A percentile compares a stretch with the other conserved stretches of the same genome.
Evolutionary conservation across 2,329 filamentous ascomycete genomes (phyloP).

Genomic region (Ramularia endophylla): DNA sequence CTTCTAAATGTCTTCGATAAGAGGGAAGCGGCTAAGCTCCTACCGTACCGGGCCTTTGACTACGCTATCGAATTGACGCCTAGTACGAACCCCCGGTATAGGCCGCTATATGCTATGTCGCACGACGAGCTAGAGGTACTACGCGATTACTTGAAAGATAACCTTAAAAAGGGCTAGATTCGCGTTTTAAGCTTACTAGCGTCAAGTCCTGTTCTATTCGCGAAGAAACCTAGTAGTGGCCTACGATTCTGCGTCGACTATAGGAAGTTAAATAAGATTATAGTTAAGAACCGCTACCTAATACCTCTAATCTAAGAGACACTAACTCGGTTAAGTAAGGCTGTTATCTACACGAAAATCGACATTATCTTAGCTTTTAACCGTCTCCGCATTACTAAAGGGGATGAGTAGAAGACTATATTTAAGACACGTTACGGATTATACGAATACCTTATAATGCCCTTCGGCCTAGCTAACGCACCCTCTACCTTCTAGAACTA

Average conservation of each 20-base stretch:
- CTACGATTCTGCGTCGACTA: not conserved
- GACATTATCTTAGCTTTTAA: conserved; percentile 17
- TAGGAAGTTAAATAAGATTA: not conserved
- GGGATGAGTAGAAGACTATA: conserved; percentile 7
- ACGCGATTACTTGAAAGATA: not conserved
- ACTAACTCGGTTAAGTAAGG: not conserved
- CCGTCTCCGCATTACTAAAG: conserved; percentile 3
- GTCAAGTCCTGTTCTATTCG: not conserved
- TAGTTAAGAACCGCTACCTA: not conserved
- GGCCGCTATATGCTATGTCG: too few relatives aligned
- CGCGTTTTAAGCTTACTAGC: not conserved
- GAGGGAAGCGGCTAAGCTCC: too few relatives aligned
- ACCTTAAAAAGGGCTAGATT: not conserved
- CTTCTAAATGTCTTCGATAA: too few relatives aligned
- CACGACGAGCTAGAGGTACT: not conserved
- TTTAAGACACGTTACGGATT: conserved; percentile 8
- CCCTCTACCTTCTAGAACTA: conserved; percentile 6
- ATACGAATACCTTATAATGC: conserved; percentile 10
- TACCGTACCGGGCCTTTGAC: too few relatives aligned
- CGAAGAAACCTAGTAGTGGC: not conserved
- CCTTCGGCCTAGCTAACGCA: conserved; percentile 4
- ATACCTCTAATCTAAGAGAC: not conserved
- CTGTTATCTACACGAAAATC: conserved; percentile 10
- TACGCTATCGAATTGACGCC: too few relatives aligned
- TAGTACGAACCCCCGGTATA: too few relatives aligned